Evolutionary conservation across 305 asterid genomes (phyloP).

Genomic region (Ruellia speciosa): DNA sequence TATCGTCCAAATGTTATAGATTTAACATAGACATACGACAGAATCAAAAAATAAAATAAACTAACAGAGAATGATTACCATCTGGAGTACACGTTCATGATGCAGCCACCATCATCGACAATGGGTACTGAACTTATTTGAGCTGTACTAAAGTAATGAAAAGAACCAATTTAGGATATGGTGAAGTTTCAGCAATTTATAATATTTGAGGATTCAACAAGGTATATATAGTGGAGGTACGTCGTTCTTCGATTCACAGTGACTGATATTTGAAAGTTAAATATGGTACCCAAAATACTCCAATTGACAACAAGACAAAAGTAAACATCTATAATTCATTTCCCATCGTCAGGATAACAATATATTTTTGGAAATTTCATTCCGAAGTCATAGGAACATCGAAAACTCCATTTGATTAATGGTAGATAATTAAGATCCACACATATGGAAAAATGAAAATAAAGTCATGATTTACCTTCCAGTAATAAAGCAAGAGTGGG

Average conservation of each 20-base stretch:
- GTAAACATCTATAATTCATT: too few relatives aligned
- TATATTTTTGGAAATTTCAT: too few relatives aligned
- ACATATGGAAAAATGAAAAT: neutral
- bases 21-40: neutral
- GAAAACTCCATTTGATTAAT: too few relatives aligned
- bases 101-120: constrained; percentile 39
- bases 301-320: too few relatives aligned
- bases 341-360: too few relatives aligned
- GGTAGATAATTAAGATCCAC: neutral
- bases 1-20: constrained; percentile 2
- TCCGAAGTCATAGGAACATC: too few relatives aligned
- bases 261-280: too few relatives aligned
- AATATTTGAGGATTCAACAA: neutral
- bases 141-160: constrained; percentile 35
- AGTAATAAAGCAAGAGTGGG: constrained; percentile 47
- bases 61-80: constrained; percentile 34
- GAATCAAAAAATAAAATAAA: neutral
- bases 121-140: constrained; percentile 67
- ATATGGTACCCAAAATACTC: too few relatives aligned
- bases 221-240: neutral
- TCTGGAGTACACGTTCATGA: constrained; percentile 45
- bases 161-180: constrained; percentile 2
- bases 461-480: constrained; percentile 37
- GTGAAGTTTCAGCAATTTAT: neutral
- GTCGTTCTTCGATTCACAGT: too few relatives aligned